Base-by-base conservation (phyloP, 257 asterid genomes). In the Nicotiana otophora region DNA sequence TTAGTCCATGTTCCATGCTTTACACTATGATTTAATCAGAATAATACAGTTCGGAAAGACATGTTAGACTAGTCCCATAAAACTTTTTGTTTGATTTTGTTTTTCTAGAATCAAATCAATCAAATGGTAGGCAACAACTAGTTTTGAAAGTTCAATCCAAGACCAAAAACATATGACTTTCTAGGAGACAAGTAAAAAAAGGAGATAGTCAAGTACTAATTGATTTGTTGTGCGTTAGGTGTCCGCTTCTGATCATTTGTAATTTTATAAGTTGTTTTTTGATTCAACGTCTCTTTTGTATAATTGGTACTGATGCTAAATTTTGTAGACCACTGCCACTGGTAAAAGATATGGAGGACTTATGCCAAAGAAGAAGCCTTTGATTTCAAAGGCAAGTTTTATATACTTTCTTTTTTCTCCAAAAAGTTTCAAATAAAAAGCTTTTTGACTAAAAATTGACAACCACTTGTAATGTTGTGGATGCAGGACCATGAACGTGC, bases 361-460 rank as follows among this genome's bases (percentile, higher is more conserved):
- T 51, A 64, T 81, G 81, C 97, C 97, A 7, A 95, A 91, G 83
- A 95, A 92, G 93, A 95, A 92, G 87, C 97, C 98, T 23, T 86
- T 95, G 5, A 95, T 95, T 64, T 88, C 98, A 8, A 95, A 95
- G 94, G 97, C 83, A 86, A 91, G 87, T 1, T 39, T 39, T 74
- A 23, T 72, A n/a, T 72, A 39, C 7, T 10, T 42, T 26, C 8
- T 5, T 74, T 74, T 74, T 74, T 74, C 16, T 74, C 9, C 51
- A 14, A 69, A 17, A 16, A 5, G 1, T 1, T 31, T 31, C 31
- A 31, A 14, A 14, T 5, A 7, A 30, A 67, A 67, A 15, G 30
- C 10, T 66, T 33, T 30, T 66, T 33, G 19, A 2, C 58, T 5
- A 20, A 42, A 19, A 65, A 31, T 31, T 66, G 8, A 66, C 7